Evolutionary conservation across 164 flowering plant species (phyloP), one percentile per base, ranked within the genome.

Genomic region (Berberis thunbergii): DNA sequence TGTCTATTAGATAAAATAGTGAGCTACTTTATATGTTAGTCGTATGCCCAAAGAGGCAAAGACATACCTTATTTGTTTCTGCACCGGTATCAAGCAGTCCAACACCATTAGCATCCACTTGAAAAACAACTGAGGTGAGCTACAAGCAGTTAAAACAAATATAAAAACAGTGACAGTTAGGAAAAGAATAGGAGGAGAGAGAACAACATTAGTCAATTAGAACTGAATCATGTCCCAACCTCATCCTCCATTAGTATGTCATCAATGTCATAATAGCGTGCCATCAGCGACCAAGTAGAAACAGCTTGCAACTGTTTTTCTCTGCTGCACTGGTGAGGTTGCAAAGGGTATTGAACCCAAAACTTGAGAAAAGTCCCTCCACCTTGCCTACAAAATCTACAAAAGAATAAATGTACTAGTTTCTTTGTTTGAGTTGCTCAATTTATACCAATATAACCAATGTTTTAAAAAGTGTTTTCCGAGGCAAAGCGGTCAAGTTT

Each of bases 191-290:
- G 38, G 41, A 54, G 4, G 42, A 41, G 42, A 58, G 45, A 58
- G 6, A 3, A 11, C 44, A 58, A 6, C 12, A 13, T 26, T n/a
- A 13, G 41, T 45, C 26, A 26, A 26, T 26, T 26, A 26, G 42
- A 54, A 7, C 49, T 53, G 1, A 69, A 26, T 9, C 42, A 45
- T 41, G 13, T 13, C 0, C 11, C 10, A 54, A 88, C 96, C 95
- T 89, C 95, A 54, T 86, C 98, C 58, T 87, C 96, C 57, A 79
- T 79, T 44, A 87, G 72, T 65, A 92, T 89, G 64, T 87, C 96
- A 74, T 87, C 91, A 57, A 87, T 63, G 66, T 87, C 81, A 54
- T 80, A 89, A 69, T 89, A 92, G 12, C 68, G 68, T 38, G 86
- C 75, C 98, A 89, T 89, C 26, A 26, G 26, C 26, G 26, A 26